phyloP scores from a whole-genome alignment of 352 stramenopile genomes.

The Saprolegnia parasitica region DNA sequence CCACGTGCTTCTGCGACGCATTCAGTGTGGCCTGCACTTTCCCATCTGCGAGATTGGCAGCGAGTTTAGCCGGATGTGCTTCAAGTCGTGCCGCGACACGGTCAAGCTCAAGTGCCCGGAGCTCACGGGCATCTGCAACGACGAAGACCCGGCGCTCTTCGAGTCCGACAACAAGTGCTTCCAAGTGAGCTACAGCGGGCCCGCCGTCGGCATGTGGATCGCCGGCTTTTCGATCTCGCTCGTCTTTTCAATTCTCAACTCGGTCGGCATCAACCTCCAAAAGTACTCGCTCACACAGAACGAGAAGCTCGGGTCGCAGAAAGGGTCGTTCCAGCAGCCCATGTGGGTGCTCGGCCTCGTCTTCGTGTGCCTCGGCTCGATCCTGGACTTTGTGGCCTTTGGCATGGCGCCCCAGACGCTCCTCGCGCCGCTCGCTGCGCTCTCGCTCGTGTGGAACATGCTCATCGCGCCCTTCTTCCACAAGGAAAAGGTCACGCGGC shows the following conservation, averaged over 20 bases:
- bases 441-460: slow-evolving; percentile 90
- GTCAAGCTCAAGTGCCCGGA: slow-evolving; percentile 60
- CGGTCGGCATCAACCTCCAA: slow-evolving; percentile 88
- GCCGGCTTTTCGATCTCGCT: slow-evolving; percentile 83
- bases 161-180: slow-evolving; percentile 55
- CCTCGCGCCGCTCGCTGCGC: slow-evolving; percentile 79
- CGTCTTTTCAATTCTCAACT: slow-evolving; percentile 85
- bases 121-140: slow-evolving; percentile 50
- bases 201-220: slow-evolving; percentile 77
- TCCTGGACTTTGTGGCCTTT: slow-evolving; percentile 89
- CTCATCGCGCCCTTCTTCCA: slow-evolving; percentile 88
- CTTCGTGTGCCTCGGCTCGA: slow-evolving; percentile 73
- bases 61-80: slow-evolving; percentile 58
- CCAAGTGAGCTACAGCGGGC: slow-evolving; percentile 64
- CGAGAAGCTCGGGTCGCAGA: slow-evolving; percentile 56
- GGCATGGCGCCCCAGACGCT: slow-evolving; percentile 88
- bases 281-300: slow-evolving; percentile 85
- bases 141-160: slow-evolving; percentile 30
- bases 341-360: slow-evolving; percentile 86
- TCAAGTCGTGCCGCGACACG: slow-evolving; percentile 52
- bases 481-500: slow-evolving; percentile 78
- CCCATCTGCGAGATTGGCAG: slow-evolving; percentile 77
- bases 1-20: slow-evolving; percentile 45
- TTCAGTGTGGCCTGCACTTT: slow-evolving; percentile 71
- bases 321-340: slow-evolving; percentile 75